Conservation (phyloP, 148 eudicot species). For the Agrostemma githago region DNA sequence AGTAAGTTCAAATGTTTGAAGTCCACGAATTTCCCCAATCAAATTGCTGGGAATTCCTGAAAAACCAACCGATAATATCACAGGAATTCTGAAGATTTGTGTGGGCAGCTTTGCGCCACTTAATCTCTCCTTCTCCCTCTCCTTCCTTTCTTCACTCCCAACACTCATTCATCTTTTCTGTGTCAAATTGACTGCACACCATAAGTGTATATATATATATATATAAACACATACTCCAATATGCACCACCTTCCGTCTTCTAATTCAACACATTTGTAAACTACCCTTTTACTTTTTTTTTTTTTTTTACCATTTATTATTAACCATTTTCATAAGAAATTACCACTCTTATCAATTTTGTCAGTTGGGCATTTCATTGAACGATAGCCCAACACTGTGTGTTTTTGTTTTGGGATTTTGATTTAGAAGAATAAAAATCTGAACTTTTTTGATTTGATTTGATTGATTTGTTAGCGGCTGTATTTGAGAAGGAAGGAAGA, state of each 20-base stretch:
- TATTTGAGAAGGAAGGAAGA: constrained; percentile 9
- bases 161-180: constrained; percentile 22
- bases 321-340: background rate
- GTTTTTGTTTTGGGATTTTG: constrained; percentile 39
- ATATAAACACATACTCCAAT: background rate
- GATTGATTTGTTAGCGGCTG: constrained; percentile 16
- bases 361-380: constrained; percentile 18
- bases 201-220: background rate
- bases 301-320: background rate
- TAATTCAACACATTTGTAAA: background rate
- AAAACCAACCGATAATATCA: background rate
- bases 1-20: background rate
- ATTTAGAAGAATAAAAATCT: background rate
- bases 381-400: constrained; percentile 10
- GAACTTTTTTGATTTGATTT: constrained; percentile 20
- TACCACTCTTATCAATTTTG: background rate
- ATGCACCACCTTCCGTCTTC: background rate
- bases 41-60: background rate
- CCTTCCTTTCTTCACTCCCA: background rate
- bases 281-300: constrained; percentile 1
- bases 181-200: constrained; percentile 22
- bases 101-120: constrained; percentile 33
- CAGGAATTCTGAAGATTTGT: background rate
- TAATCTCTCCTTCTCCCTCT: constrained; percentile 16
- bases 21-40: constrained; percentile 1